A percentile compares a stretch with the other conserved stretches of the same genome.
These are phyloP conservation scores for Metroxylon sagu DNA, from an alignment of 176 grass and related monocot genomes.

Conservation along the genomic window DNA sequence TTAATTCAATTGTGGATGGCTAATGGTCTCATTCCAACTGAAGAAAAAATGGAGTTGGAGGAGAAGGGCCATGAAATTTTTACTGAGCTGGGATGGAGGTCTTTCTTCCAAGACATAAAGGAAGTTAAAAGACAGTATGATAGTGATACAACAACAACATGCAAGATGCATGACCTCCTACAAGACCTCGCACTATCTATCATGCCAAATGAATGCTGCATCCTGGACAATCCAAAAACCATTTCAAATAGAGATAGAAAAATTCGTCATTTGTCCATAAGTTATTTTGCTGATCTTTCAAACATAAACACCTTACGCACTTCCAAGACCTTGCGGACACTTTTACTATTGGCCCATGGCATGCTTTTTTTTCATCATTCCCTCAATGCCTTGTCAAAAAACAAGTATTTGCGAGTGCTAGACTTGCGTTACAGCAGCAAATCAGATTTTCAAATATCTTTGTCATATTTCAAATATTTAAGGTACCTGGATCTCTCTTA, in stretches of 20 bases:
- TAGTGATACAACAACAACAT: neutral
- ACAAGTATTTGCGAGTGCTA: too few species aligned
- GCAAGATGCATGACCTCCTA: constrained; percentile 17
- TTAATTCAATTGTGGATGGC: constrained; percentile 33
- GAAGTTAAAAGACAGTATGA: neutral
- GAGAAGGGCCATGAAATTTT: constrained; percentile 17
- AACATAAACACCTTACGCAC: too few species aligned
- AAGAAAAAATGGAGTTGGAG: neutral
- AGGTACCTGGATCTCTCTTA: neutral
- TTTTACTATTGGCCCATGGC: too few species aligned
- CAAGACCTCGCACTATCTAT: constrained; percentile 26
- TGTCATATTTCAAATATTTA: neutral
- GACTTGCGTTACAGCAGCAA: too few species aligned
- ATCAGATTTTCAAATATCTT: too few species aligned
- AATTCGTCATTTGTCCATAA: neutral
- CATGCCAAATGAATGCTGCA: neutral
- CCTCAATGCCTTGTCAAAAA: too few species aligned
- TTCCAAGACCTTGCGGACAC: too few species aligned
- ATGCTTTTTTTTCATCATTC: too few species aligned
- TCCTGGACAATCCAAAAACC: too few species aligned
- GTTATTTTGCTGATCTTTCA: too few species aligned
- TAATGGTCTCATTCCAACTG: constrained; percentile 20
- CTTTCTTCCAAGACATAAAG: constrained; percentile 16
- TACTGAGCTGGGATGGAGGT: constrained; percentile 6
- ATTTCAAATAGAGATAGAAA: too few species aligned